These are phyloP conservation scores for Protomyces macrosporus DNA, from an alignment of 1,139 yeast species.

Conservation along the genomic window DNA sequence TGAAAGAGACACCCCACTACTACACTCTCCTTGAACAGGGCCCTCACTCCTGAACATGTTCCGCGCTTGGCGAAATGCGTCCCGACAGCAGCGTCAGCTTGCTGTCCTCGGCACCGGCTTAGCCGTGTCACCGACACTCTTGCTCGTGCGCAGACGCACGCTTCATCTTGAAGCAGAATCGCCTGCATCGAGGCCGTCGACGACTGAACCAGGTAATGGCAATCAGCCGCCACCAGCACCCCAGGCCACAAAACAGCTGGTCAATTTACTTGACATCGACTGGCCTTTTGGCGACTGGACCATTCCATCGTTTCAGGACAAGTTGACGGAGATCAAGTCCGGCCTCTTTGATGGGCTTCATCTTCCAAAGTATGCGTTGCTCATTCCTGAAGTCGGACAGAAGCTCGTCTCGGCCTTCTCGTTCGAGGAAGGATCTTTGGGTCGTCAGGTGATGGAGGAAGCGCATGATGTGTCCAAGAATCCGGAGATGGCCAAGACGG, in stretches of 20 bases:
- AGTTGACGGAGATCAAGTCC: not conserved
- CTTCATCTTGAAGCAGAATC: not conserved
- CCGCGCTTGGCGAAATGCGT: not conserved
- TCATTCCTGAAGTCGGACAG: not conserved
- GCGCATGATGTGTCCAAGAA: slow-evolving; percentile 26
- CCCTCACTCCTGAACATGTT: not conserved
- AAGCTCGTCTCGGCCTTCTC: not conserved
- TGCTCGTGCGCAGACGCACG: not conserved
- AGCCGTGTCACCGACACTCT: not conserved
- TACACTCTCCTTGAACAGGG: no score
- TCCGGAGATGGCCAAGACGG: slow-evolving; percentile 31
- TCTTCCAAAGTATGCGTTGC: not conserved
- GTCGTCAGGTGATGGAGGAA: slow-evolving; percentile 30
- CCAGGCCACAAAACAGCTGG: not conserved
- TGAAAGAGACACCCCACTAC: no score
- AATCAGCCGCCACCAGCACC: not conserved
- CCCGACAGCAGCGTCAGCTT: not conserved
- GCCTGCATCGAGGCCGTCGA: not conserved
- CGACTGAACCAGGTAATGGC: not conserved
- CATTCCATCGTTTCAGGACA: not conserved
- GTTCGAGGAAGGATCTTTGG: slow-evolving; percentile 25
- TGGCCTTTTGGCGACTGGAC: not conserved
- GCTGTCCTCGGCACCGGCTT: not conserved
- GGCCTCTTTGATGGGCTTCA: not conserved
- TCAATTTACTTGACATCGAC: not conserved